Percentiles rank a stretch among this genome's conserved stretches.
Conservation (phyloP, 1,284 basidiomycete species). For the Leccinum griseonigrum region DNA sequence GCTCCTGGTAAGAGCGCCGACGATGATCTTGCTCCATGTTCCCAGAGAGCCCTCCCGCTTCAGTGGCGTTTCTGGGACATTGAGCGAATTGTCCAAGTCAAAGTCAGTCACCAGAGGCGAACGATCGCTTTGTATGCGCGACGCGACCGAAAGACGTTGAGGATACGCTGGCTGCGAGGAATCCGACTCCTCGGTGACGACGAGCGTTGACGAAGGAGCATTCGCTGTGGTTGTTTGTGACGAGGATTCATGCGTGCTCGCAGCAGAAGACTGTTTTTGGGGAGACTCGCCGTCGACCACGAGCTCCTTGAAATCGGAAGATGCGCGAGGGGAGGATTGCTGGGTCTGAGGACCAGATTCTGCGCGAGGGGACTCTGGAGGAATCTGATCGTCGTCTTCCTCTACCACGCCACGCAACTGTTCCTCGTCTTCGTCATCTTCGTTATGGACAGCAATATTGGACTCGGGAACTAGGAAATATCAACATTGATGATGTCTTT, state of each 20-base stretch:
- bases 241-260: slow-evolving; percentile 50
- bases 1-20: slow-evolving; percentile 44
- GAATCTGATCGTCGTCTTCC: slow-evolving; percentile 42
- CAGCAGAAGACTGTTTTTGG: slow-evolving; percentile 44
- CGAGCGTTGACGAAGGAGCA: slow-evolving; percentile 38
- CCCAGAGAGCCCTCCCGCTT: slow-evolving; percentile 59
- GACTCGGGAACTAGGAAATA: slow-evolving; percentile 45
- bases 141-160: slow-evolving; percentile 57
- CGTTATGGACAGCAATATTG: slow-evolving; percentile 60
- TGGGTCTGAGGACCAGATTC: slow-evolving; percentile 39
- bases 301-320: slow-evolving; percentile 51
- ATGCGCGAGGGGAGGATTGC: slow-evolving; percentile 49
- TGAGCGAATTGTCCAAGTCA: slow-evolving; percentile 55
- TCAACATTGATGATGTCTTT: slow-evolving; percentile 8
- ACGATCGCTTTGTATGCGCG: slow-evolving; percentile 52
- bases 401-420: slow-evolving; percentile 31
- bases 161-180: slow-evolving; percentile 51
- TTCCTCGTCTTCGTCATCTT: slow-evolving; percentile 48
- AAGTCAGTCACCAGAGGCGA: slow-evolving; percentile 54
- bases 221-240: slow-evolving; percentile 46
- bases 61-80: slow-evolving; percentile 43
- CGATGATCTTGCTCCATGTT: slow-evolving; percentile 57
- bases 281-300: slow-evolving; percentile 61
- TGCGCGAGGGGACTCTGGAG: slow-evolving; percentile 39
- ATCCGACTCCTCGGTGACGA: slow-evolving; percentile 45